Evolutionary conservation across 2,329 filamentous ascomycete species (phyloP).

Genomic region (Pestalotiopsis sp.): DNA sequence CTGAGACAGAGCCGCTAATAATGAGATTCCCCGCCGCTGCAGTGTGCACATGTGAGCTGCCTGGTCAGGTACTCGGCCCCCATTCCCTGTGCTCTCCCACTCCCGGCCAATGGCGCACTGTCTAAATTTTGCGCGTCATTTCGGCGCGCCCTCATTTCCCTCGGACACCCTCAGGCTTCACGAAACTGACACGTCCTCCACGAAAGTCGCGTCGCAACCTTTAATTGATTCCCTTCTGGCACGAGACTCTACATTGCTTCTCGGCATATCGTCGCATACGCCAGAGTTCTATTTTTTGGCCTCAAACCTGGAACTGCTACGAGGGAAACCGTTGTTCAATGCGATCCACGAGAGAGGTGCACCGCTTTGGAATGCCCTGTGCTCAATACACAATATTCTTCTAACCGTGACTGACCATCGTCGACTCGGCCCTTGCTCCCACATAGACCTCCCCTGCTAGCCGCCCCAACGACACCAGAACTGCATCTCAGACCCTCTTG

Average conservation of each 20-base stretch:
- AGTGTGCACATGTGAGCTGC: background rate
- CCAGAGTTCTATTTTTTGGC: background rate
- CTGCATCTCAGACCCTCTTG: background rate
- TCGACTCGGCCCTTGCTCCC: background rate
- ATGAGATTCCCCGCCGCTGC: background rate
- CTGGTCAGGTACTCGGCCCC: background rate
- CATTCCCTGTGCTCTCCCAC: background rate
- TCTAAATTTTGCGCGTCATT: conserved; percentile 14
- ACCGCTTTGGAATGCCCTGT: background rate
- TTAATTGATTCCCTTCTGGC: conserved; percentile 31
- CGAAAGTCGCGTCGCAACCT: conserved; percentile 17
- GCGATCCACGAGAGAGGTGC: background rate
- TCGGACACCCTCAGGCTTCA: conserved; percentile 21
- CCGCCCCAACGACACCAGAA: background rate
- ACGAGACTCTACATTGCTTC: conserved; percentile 16
- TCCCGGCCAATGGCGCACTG: background rate
- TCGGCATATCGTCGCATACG: background rate
- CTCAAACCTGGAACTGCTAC: background rate
- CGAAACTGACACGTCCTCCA: conserved; percentile 35
- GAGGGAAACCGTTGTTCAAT: background rate
- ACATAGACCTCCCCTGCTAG: background rate
- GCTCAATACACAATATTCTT: background rate
- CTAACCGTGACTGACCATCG: background rate
- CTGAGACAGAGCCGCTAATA: background rate
- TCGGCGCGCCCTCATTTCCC: conserved; percentile 15